phyloP scores from a whole-genome alignment of 495 filamentous ascomycete species.

The Aspergillus campestris region DNA sequence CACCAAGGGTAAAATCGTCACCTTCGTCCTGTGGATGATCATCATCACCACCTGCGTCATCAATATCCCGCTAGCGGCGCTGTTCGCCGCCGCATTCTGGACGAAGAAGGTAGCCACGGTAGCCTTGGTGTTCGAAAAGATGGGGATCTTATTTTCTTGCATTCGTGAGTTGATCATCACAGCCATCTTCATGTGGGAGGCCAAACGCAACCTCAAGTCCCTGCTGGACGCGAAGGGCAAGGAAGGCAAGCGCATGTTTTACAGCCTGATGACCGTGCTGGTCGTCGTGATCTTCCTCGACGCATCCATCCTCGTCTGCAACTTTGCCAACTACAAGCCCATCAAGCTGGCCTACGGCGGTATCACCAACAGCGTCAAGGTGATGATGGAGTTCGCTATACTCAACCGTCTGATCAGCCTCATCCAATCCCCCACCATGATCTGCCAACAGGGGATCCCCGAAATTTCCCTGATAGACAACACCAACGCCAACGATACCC shows the following conservation, averaged over 20 bases:
- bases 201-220: slow-evolving; percentile 24
- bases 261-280: slow-evolving; percentile 38
- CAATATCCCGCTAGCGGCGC: slow-evolving; percentile 22
- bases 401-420: slow-evolving; percentile 37
- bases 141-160: slow-evolving; percentile 33
- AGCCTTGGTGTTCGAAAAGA: slow-evolving; percentile 34
- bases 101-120: slow-evolving; percentile 12
- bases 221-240: slow-evolving; percentile 18
- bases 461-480: too few relatives aligned
- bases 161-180: slow-evolving; percentile 42
- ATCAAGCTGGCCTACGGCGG: slow-evolving; percentile 36
- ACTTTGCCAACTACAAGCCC: slow-evolving; percentile 27
- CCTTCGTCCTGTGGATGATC: slow-evolving; percentile 25
- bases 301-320: slow-evolving; percentile 19
- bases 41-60: slow-evolving; percentile 19
- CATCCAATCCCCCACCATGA: neutral
- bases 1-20: slow-evolving; percentile 10
- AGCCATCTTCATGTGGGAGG: slow-evolving; percentile 39
- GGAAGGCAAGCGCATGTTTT: slow-evolving; percentile 25
- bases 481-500: too few relatives aligned
- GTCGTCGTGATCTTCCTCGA: slow-evolving; percentile 32
- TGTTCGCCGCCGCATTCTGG: slow-evolving; percentile 22
- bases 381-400: slow-evolving; percentile 44
- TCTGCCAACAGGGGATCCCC: too few relatives aligned
- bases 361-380: slow-evolving; percentile 42